phyloP scores from a whole-genome alignment of 345 rosid species.

The Diplotaxis tenuifolia region DNA sequence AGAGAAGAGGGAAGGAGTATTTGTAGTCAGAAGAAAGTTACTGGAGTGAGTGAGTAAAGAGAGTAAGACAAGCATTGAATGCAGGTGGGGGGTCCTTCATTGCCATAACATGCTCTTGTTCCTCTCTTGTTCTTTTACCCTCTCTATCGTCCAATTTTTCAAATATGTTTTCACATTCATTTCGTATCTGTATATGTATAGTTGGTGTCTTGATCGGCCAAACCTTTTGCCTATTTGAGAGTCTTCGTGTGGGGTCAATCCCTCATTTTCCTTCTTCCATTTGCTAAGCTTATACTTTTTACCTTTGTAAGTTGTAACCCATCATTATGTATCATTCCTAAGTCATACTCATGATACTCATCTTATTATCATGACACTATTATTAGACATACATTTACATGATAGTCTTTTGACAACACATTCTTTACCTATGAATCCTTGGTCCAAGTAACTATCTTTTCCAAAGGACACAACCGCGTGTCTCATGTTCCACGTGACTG shows the following conservation, averaged over 20 bases:
- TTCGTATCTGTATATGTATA: constrained; percentile 4
- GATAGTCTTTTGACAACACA: background rate
- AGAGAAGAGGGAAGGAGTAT: constrained; percentile 29
- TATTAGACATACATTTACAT: background rate
- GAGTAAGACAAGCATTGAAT: constrained; percentile 36
- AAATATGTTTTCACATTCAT: constrained; percentile 21
- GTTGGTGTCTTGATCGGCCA: constrained; percentile 19
- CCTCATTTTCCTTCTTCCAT: background rate
- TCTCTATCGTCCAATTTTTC: constrained; percentile 15
- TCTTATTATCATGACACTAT: background rate
- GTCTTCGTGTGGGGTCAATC: constrained; percentile 21
- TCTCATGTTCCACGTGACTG: constrained; percentile 24
- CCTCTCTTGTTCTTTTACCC: constrained; percentile 13
- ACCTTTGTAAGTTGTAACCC: background rate
- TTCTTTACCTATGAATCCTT: background rate
- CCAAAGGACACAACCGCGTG: background rate
- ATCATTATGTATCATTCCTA: background rate
- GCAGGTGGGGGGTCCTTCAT: constrained; percentile 38
- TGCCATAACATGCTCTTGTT: constrained; percentile 37
- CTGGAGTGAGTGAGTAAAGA: constrained; percentile 16
- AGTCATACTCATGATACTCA: background rate
- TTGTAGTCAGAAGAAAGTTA: constrained; percentile 24
- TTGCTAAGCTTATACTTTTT: background rate
- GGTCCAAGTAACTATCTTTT: background rate
- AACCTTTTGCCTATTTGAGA: constrained; percentile 24